Conservation (phyloP, 1,139 yeast species). For the Scheffersomyces segobiensis region DNA sequence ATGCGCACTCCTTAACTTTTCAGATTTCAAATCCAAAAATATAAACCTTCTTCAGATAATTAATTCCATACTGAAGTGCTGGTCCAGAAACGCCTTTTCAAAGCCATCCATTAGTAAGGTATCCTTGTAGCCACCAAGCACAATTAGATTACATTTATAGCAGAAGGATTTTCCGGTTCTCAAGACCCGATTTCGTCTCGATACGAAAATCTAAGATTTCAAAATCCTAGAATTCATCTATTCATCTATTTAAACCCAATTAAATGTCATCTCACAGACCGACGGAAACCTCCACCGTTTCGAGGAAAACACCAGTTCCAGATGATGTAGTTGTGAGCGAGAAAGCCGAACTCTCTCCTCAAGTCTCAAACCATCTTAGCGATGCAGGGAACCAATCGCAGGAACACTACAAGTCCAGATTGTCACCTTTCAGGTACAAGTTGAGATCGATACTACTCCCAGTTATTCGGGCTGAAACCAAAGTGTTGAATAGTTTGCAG, state of each 20-base stretch:
- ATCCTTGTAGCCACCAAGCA: neutral
- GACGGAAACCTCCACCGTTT: neutral
- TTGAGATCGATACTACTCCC: conserved; percentile 61
- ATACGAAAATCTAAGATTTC: neutral
- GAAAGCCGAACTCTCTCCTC: neutral
- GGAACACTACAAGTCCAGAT: conserved; percentile 60
- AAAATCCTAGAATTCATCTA: neutral
- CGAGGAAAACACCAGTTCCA: neutral
- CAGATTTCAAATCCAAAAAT: neutral
- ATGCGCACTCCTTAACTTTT: neutral
- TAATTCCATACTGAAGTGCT: neutral
- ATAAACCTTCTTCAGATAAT: neutral
- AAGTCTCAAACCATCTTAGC: conserved; percentile 13
- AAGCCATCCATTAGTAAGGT: neutral
- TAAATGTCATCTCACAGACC: neutral
- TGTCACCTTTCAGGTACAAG: conserved; percentile 60
- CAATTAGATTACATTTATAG: neutral
- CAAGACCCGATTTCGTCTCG: neutral
- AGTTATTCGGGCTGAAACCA: conserved; percentile 66
- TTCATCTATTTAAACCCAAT: neutral
- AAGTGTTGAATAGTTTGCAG: conserved; percentile 61
- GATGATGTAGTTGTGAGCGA: neutral
- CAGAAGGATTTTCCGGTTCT: neutral
- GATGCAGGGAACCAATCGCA: conserved; percentile 77
- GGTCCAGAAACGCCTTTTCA: neutral